These are phyloP conservation scores for Peltaster fructicola DNA, from an alignment of 2,329 filamentous ascomycete species.

Conservation along the genomic window DNA sequence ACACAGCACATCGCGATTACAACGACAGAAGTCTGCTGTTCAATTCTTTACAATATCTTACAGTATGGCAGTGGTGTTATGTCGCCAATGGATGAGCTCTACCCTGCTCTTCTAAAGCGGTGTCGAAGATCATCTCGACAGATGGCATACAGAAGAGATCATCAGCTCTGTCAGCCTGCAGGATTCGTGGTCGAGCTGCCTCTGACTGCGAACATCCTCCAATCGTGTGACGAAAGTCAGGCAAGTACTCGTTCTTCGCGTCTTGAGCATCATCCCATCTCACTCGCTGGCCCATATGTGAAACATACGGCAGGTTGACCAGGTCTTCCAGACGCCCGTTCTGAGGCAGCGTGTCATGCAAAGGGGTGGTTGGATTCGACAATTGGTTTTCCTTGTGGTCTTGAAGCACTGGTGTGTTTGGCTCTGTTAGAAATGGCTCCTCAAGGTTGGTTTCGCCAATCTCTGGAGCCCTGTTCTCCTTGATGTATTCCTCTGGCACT, in stretches of 20 bases:
- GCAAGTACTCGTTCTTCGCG: conserved; percentile 35
- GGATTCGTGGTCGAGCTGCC: conserved; percentile 16
- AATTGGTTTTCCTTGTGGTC: conserved; percentile 2
- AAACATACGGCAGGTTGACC: conserved; percentile 39
- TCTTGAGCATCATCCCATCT: conserved; percentile 23
- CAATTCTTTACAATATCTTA: no score
- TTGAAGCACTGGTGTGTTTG: no score
- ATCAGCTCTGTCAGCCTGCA: conserved; percentile 22
- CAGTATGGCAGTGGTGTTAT: no score
- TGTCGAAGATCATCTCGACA: no score
- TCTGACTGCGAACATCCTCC: conserved; percentile 43
- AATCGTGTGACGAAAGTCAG: conserved; percentile 42
- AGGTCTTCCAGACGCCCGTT: conserved; percentile 30
- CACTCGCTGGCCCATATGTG: conserved; percentile 42
- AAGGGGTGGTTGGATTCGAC: conserved; percentile 9
- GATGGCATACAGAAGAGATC: conserved; percentile 48
- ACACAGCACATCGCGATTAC: no score
- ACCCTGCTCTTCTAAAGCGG: conserved; percentile 48
- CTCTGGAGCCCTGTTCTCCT: conserved; percentile 1
- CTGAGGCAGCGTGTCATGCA: conserved; percentile 31
- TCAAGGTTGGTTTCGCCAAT: conserved; percentile 1
- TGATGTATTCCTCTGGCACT: conserved; percentile 47
- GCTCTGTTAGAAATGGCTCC: conserved; percentile 2
- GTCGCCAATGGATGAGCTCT: conserved; percentile 46
- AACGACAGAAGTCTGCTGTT: no score